Evolutionary conservation across 371 early-diverging fungal genomes (phyloP).

Genomic region (Haplosporangium sp.): DNA sequence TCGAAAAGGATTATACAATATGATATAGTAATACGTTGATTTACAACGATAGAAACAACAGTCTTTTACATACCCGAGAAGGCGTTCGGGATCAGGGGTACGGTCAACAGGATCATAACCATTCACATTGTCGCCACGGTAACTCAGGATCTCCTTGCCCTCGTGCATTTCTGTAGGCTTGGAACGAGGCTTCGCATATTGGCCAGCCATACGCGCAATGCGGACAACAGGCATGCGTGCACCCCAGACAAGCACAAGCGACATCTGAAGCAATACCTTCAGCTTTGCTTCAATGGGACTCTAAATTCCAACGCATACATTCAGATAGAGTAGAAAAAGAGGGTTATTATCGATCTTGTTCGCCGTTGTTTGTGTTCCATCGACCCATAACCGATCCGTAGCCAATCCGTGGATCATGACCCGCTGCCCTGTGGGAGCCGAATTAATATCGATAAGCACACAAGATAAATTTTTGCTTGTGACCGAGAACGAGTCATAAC

Average conservation of each 20-base stretch:
- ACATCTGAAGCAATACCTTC: constrained; percentile 97
- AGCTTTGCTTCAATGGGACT: constrained; percentile 92
- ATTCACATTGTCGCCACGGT: constrained; percentile 94
- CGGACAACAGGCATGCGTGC: constrained; percentile 92
- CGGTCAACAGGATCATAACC: constrained; percentile 90
- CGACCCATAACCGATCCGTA: neutral
- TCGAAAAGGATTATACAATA: neutral
- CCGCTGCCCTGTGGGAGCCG: neutral
- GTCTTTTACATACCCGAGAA: constrained; percentile 70
- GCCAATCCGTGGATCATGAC: neutral
- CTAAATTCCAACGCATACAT: constrained; percentile 44
- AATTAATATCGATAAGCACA: no score
- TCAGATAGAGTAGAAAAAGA: no score
- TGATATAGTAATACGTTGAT: neutral
- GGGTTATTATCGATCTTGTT: neutral
- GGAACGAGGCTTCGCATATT: constrained; percentile 97
- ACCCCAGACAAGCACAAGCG: constrained; percentile 94
- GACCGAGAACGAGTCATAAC: constrained; percentile 35
- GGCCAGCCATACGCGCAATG: constrained; percentile 97
- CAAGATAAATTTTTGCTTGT: neutral
- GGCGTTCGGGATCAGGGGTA: constrained; percentile 93
- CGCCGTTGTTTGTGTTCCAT: no score
- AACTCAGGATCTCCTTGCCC: constrained; percentile 84
- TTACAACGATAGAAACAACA: neutral
- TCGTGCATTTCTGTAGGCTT: constrained; percentile 89